phyloP scores from a whole-genome alignment of 2,329 filamentous ascomycete genomes.

The Paramyrothecium sp. region DNA sequence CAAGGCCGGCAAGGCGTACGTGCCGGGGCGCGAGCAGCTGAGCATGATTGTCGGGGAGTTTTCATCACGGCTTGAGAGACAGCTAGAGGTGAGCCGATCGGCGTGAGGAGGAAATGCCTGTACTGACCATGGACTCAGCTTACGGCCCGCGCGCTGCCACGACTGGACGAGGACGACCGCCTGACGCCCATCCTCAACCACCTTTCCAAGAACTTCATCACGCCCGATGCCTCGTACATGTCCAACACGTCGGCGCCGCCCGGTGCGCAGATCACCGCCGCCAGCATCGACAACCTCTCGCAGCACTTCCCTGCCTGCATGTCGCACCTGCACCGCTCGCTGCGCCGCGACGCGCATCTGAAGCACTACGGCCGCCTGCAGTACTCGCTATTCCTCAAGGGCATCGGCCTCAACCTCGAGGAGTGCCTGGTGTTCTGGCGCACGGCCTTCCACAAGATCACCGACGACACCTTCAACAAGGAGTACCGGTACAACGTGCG shows the following conservation, averaged over 20 bases:
- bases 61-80: conserved; percentile 72
- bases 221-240: conserved; percentile 79
- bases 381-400: conserved; percentile 95
- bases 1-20: conserved; percentile 82
- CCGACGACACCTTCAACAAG: conserved; percentile 94
- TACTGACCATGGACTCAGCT: conserved; percentile 47
- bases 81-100: conserved; percentile 65
- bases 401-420: conserved; percentile 87
- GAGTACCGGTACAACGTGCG: conserved; percentile 97
- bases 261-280: conserved; percentile 73
- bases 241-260: conserved; percentile 61
- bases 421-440: conserved; percentile 94
- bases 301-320: conserved; percentile 90
- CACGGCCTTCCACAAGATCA: conserved; percentile 77
- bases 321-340: conserved; percentile 81
- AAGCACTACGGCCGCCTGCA: conserved; percentile 93
- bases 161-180: conserved; percentile 94
- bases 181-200: conserved; percentile 68
- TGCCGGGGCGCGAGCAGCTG: conserved; percentile 81
- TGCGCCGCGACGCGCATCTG: conserved; percentile 85
- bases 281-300: conserved; percentile 76
- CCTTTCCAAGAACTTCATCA: conserved; percentile 93
- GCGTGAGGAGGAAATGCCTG: neutral
- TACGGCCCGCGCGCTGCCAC: conserved; percentile 85
- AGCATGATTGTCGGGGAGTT: conserved; percentile 92